Evolutionary conservation across 345 rosid species (phyloP).

Genomic region (Noccaea caerulescens): DNA sequence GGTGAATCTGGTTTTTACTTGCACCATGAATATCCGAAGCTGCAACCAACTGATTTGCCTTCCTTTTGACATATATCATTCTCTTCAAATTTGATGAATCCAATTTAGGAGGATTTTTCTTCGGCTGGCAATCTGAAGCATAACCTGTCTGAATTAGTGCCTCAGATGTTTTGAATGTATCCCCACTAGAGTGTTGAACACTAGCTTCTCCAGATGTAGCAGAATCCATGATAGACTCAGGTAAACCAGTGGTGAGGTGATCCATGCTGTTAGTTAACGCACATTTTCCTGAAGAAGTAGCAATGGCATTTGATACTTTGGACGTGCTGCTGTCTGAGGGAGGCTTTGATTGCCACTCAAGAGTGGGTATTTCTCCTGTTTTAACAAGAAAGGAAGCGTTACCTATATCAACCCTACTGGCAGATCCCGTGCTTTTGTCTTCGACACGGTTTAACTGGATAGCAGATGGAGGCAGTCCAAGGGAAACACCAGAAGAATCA

Average conservation of each 20-base stretch:
- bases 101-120: constrained; percentile 45
- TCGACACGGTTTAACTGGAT: constrained; percentile 52
- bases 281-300: constrained; percentile 46
- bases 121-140: constrained; percentile 49
- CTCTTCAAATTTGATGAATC: constrained; percentile 51
- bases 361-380: constrained; percentile 47
- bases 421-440: constrained; percentile 52
- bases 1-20: constrained; percentile 44
- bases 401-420: constrained; percentile 43
- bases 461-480: constrained; percentile 50
- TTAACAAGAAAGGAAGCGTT: constrained; percentile 44
- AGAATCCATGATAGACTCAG: constrained; percentile 52
- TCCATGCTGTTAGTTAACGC: constrained; percentile 50
- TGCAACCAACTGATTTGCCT: constrained; percentile 87
- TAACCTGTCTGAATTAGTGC: constrained; percentile 48
- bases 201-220: constrained; percentile 49
- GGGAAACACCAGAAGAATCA: constrained; percentile 50
- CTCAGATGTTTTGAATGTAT: constrained; percentile 50
- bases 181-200: constrained; percentile 48
- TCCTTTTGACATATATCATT: constrained; percentile 69
- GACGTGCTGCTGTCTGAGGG: constrained; percentile 49
- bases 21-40: constrained; percentile 54
- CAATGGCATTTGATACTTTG: constrained; percentile 47
- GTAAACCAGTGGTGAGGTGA: constrained; percentile 44
- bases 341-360: constrained; percentile 66